Conservation (phyloP, 2,329 filamentous ascomycete genomes). For the Rhinocladiella mackenziei region DNA sequence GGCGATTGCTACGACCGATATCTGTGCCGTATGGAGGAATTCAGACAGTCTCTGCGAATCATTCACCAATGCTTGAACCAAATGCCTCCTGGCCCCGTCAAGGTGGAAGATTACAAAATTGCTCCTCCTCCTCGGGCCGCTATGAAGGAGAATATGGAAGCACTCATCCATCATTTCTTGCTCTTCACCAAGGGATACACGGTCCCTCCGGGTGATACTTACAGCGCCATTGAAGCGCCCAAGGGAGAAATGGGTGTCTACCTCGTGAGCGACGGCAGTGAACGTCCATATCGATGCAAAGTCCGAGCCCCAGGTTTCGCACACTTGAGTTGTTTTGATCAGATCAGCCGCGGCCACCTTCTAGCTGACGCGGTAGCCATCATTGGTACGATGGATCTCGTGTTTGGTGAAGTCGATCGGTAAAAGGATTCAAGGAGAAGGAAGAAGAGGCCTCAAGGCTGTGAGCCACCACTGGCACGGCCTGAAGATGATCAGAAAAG, state of each 20-base stretch:
- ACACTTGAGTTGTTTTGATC: constrained; percentile 90
- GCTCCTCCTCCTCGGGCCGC: constrained; percentile 89
- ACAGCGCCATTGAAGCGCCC: constrained; percentile 96
- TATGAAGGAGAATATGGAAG: constrained; percentile 99
- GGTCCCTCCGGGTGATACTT: constrained; percentile 95
- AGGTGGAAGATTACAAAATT: constrained; percentile 98
- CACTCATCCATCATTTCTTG: constrained; percentile 97
- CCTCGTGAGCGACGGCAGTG: constrained; percentile 90
- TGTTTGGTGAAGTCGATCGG: constrained; percentile 66
- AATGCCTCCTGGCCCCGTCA: constrained; percentile 91
- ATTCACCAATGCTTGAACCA: constrained; percentile 99
- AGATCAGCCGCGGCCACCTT: constrained; percentile 85
- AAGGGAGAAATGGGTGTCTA: constrained; percentile 99
- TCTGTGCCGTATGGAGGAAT: constrained; percentile 98
- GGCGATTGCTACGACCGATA: constrained; percentile 99
- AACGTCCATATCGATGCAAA: constrained; percentile 95
- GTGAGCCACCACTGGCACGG: no score
- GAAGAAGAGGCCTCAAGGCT: not conserved
- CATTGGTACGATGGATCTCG: constrained; percentile 54
- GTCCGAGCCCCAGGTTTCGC: constrained; percentile 96
- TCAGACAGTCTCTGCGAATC: constrained; percentile 95
- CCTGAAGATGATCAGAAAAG: not conserved
- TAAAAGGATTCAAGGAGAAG: constrained; percentile 31
- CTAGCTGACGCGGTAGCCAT: constrained; percentile 95
- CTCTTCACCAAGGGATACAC: constrained; percentile 98